These are phyloP conservation scores for Terana coerulea DNA, from an alignment of 768 basidiomycete species.

Conservation along the genomic window DNA sequence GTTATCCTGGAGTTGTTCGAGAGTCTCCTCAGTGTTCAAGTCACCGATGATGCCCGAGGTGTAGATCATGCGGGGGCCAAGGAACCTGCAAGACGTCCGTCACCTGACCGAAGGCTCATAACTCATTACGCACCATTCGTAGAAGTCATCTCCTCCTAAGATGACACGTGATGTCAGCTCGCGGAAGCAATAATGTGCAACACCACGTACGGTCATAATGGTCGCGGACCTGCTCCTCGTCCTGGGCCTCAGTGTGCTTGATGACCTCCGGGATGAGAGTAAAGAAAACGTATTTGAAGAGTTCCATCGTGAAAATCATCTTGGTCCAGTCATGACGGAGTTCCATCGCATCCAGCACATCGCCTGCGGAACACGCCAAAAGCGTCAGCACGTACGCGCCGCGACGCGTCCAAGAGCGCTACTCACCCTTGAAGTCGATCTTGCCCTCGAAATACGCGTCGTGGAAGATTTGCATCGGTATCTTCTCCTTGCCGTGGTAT, in stretches of 20 bases:
- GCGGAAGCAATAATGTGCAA: neutral
- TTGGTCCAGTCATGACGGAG: slow-evolving; percentile 94
- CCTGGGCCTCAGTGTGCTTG: slow-evolving; percentile 85
- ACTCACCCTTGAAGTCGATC: slow-evolving; percentile 89
- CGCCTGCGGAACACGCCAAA: slow-evolving; percentile 47
- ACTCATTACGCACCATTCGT: slow-evolving; percentile 58
- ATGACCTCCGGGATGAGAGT: slow-evolving; percentile 92
- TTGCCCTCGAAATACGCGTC: slow-evolving; percentile 97
- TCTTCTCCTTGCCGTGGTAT: slow-evolving; percentile 85
- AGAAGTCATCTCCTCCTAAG: slow-evolving; percentile 91
- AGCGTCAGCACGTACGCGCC: slow-evolving; percentile 5
- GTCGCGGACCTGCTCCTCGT: slow-evolving; percentile 92
- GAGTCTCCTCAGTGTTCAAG: slow-evolving; percentile 67
- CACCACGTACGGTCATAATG: slow-evolving; percentile 82
- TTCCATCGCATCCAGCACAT: slow-evolving; percentile 91
- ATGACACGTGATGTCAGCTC: slow-evolving; percentile 6
- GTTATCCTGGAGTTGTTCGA: slow-evolving; percentile 97
- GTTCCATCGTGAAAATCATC: slow-evolving; percentile 84
- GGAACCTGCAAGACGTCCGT: slow-evolving; percentile 57
- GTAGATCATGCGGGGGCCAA: slow-evolving; percentile 96
- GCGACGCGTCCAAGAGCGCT: slow-evolving; percentile 9
- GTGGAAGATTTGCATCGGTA: slow-evolving; percentile 96
- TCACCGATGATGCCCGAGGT: slow-evolving; percentile 87
- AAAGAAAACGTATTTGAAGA: slow-evolving; percentile 92
- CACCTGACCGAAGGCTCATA: neutral